A percentile compares a stretch with the other conserved stretches of the same genome.
Conservation (phyloP, 2,329 filamentous ascomycete species). For the Talaromyces pinophilus region DNA sequence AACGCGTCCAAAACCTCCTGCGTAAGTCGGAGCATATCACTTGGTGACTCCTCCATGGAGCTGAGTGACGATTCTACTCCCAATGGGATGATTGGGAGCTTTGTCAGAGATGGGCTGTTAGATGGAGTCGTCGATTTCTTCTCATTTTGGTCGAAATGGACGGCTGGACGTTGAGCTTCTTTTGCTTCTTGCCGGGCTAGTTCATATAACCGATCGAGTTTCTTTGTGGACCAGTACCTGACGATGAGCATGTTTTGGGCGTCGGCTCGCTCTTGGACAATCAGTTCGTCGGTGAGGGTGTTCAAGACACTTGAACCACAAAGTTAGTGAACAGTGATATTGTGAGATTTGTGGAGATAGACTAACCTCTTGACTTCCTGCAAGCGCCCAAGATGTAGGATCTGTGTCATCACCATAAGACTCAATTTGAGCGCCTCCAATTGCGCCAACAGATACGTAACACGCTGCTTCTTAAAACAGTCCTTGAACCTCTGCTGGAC, state of each 20-base stretch:
- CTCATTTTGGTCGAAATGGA: conserved; percentile 4
- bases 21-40: conserved; percentile 43
- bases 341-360: background rate
- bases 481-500: conserved; percentile 42
- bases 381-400: conserved; percentile 42
- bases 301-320: conserved; percentile 17
- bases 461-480: conserved; percentile 46
- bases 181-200: conserved; percentile 38
- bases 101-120: conserved; percentile 22
- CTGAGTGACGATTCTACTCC: conserved; percentile 38
- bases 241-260: conserved; percentile 48
- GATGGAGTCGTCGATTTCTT: background rate
- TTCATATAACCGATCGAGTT: conserved; percentile 41
- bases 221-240: conserved; percentile 44
- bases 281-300: conserved; percentile 32
- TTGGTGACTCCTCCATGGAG: conserved; percentile 38
- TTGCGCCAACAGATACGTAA: conserved; percentile 45
- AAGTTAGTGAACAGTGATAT: background rate
- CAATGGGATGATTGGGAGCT: conserved; percentile 35
- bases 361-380: conserved; percentile 32
- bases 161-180: conserved; percentile 19
- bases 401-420: conserved; percentile 41
- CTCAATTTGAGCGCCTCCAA: conserved; percentile 46
- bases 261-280: conserved; percentile 45
- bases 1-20: conserved; percentile 38